Evolutionary conservation across 495 filamentous ascomycete species (phyloP).

Genomic region (Trichoderma erinaceum): DNA sequence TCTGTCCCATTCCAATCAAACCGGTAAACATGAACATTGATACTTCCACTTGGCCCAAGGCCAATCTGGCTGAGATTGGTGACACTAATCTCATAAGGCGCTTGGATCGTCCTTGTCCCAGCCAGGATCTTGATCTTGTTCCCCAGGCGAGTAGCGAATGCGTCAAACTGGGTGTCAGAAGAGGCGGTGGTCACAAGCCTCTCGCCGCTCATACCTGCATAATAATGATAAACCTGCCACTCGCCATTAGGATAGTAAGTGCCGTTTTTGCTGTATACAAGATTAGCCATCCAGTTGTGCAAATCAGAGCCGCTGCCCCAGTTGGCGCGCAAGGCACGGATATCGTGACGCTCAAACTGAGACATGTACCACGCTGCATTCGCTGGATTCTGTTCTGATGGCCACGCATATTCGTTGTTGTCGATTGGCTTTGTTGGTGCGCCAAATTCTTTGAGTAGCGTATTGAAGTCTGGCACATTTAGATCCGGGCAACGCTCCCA

Average conservation of each 20-base stretch:
- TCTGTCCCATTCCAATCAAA: not conserved
- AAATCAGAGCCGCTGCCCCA: not conserved
- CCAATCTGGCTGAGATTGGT: too few species aligned
- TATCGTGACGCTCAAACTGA: not conserved
- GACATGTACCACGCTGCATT: not conserved
- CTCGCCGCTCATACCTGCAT: too few species aligned
- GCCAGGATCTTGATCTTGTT: too few species aligned
- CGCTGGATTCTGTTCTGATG: not conserved
- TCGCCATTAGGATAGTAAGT: too few species aligned
- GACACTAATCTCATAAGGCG: too few species aligned
- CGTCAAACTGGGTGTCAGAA: too few species aligned
- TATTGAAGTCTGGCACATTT: not conserved
- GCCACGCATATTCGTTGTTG: not conserved
- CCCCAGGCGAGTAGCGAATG: too few species aligned
- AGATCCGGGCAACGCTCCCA: not conserved
- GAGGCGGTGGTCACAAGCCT: too few species aligned
- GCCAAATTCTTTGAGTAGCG: not conserved
- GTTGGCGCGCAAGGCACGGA: not conserved
- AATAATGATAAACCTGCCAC: too few species aligned
- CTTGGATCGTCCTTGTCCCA: too few species aligned
- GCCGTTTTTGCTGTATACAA: not conserved
- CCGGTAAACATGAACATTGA: too few species aligned
- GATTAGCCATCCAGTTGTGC: not conserved
- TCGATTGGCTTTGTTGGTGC: not conserved
- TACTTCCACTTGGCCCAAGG: too few species aligned